Conservation (phyloP, 2,329 filamentous ascomycete species). For the Penicillium sclerotigenum region DNA sequence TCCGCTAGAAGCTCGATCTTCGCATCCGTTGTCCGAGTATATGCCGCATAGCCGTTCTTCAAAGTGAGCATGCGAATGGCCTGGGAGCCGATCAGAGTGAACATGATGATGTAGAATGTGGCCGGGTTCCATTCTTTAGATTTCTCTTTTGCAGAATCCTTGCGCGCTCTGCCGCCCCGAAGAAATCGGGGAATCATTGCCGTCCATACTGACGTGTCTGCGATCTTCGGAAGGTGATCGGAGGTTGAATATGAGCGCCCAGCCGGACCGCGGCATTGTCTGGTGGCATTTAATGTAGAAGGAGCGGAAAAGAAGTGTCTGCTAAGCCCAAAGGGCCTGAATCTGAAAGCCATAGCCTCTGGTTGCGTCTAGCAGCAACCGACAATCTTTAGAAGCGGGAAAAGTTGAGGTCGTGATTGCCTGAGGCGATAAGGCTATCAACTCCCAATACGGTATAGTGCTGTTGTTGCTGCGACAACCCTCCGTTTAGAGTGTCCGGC, state of each 20-base stretch:
- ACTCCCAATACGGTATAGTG: conserved; percentile 19
- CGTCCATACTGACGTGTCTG: conserved; percentile 64
- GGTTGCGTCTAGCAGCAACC: neutral
- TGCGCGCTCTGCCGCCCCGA: conserved; percentile 37
- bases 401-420: conserved; percentile 7
- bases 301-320: conserved; percentile 2
- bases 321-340: conserved; percentile 15
- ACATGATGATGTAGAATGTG: conserved; percentile 77
- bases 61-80: conserved; percentile 87
- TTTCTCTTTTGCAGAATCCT: conserved; percentile 38
- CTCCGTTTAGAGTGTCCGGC: conserved; percentile 16
- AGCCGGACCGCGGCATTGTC: conserved; percentile 4
- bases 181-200: conserved; percentile 62
- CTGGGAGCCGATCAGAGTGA: conserved; percentile 87
- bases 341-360: conserved; percentile 20
- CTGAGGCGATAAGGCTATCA: conserved; percentile 15
- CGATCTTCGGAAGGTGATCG: conserved; percentile 42
- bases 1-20: conserved; percentile 74
- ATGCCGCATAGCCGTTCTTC: conserved; percentile 70
- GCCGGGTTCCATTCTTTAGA: conserved; percentile 73
- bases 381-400: conserved; percentile 4
- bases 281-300: conserved; percentile 1
- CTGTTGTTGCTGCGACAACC: conserved; percentile 34
- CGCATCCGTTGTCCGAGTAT: conserved; percentile 71
- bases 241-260: conserved; percentile 22